Percentiles rank a stretch among this genome's conserved stretches.
These are phyloP conservation scores for Exserohilum turcica DNA, from an alignment of 2,329 filamentous ascomycete species.

Conservation along the genomic window DNA sequence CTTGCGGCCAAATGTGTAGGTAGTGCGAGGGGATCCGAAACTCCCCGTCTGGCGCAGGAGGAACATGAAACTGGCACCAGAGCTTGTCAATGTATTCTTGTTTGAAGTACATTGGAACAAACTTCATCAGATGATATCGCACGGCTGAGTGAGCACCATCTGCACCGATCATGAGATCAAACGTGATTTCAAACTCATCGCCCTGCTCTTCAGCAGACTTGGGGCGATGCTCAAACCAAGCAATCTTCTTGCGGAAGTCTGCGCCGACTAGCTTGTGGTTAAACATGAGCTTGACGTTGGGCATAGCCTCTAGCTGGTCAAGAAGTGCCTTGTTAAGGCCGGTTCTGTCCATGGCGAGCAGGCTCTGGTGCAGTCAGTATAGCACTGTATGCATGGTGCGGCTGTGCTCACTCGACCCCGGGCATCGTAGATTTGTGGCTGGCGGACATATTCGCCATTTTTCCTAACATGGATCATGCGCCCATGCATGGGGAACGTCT, in stretches of 20 bases:
- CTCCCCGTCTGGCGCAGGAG: conserved; percentile 56
- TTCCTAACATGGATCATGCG: conserved; percentile 89
- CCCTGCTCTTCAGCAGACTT: conserved; percentile 32
- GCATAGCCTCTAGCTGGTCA: conserved; percentile 78
- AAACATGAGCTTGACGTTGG: conserved; percentile 92
- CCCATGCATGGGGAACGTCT: conserved; percentile 90
- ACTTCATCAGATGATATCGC: conserved; percentile 96
- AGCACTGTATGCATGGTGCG: not conserved
- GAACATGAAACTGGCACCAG: conserved; percentile 94
- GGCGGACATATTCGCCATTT: conserved; percentile 71
- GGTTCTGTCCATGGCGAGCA: conserved; percentile 83
- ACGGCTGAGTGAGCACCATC: conserved; percentile 94
- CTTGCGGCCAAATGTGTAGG: conserved; percentile 95
- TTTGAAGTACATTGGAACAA: conserved; percentile 82
- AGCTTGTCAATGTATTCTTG: conserved; percentile 96
- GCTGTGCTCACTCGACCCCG: conserved; percentile 73
- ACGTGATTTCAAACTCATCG: conserved; percentile 77
- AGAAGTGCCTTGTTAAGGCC: conserved; percentile 82
- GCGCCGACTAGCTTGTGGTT: conserved; percentile 91
- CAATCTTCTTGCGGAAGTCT: conserved; percentile 77
- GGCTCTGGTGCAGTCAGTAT: conserved; percentile 61
- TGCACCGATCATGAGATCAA: conserved; percentile 91
- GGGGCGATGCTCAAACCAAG: conserved; percentile 77
- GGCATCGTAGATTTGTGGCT: conserved; percentile 86
- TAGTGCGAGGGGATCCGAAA: conserved; percentile 91